These are phyloP conservation scores for Stropharia rugosoannulata DNA, from an alignment of 768 basidiomycete genomes.

Conservation along the genomic window DNA sequence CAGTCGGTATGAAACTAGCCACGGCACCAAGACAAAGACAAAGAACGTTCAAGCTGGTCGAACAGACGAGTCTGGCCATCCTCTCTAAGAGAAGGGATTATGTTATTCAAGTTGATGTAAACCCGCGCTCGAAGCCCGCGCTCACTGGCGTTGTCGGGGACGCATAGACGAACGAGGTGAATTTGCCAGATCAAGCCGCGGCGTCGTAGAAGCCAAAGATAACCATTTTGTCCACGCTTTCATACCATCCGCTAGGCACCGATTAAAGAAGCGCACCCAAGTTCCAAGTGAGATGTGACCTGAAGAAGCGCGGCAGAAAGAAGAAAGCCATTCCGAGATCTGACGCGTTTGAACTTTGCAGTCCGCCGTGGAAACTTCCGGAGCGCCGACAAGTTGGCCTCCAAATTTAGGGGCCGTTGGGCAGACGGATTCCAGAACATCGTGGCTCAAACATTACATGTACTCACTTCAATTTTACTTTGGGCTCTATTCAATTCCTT, in stretches of 20 bases:
- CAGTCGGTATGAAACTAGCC: neutral
- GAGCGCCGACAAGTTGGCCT: neutral
- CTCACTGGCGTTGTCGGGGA: neutral
- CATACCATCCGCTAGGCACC: slow-evolving; percentile 15
- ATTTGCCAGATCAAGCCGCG: slow-evolving; percentile 9
- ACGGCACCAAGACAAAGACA: too few relatives aligned
- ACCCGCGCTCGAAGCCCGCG: neutral
- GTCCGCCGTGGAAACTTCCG: slow-evolving; percentile 2
- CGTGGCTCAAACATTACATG: too few relatives aligned
- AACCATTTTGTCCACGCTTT: slow-evolving; percentile 2
- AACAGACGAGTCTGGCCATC: too few relatives aligned
- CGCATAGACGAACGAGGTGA: neutral
- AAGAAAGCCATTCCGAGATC: slow-evolving; percentile 18
- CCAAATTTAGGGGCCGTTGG: neutral
- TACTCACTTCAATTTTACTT: too few relatives aligned
- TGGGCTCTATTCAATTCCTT: too few relatives aligned
- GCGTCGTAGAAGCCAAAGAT: slow-evolving; percentile 15
- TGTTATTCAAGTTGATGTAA: too few relatives aligned
- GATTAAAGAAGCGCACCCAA: slow-evolving; percentile 17
- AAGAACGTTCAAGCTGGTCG: too few relatives aligned
- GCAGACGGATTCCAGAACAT: too few relatives aligned
- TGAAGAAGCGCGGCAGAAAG: slow-evolving; percentile 12
- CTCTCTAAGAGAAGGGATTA: too few relatives aligned
- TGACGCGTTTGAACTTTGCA: slow-evolving; percentile 11
- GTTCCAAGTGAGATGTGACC: slow-evolving; percentile 16